Evolutionary conservation across 148 eudicot species (phyloP), one percentile per base, ranked within the genome.

Genomic region (Rhododendron ferrugineum): DNA sequence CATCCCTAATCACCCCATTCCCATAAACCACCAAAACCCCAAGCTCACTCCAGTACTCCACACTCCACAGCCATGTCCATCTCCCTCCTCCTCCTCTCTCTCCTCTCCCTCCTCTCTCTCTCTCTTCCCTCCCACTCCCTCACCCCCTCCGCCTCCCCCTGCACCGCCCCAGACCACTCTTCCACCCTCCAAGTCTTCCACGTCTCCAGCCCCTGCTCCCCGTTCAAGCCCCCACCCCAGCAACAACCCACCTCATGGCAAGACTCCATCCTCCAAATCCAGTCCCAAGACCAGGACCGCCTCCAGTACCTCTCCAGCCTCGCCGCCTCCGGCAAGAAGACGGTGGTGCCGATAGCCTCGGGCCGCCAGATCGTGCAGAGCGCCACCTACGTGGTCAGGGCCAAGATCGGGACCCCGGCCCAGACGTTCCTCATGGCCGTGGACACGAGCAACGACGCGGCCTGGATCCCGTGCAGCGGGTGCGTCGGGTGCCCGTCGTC

Each of bases 381-480:
- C 88, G 94, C 98, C 0, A 92, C 92, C 2, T 95, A 95, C 85
- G 83, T 96, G 30, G 98, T 96, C 1, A 85, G 90, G 88, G 98
- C 89, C 2, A 91, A 89, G 73, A 90, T 96, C 22, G 98, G 98
- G 44, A 94, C 95, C 0, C 98, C 98, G 6, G 81, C 93, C 4
- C 98, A 96, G 84, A 89, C 87, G 0, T 82, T 96, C 76, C 84
- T 94, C 13, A 91, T 96, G 96, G 98, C 98, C 20, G 47, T 96
- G 62, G 98, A 96, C 87, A 93, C 94, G 3, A 92, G 95, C 88
- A 96, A 87, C 85, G 98, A 96, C 78, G 92, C 91, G 47, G 95
- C 98, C 10, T 96, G 95, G 96, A 86, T 95, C 68, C 98, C 98
- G 0, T 96, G 98, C 81, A 52, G 73, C 26, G 98, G 96, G 14